phyloP scores from a whole-genome alignment of 257 asterid genomes.

The Solanum chilense region DNA sequence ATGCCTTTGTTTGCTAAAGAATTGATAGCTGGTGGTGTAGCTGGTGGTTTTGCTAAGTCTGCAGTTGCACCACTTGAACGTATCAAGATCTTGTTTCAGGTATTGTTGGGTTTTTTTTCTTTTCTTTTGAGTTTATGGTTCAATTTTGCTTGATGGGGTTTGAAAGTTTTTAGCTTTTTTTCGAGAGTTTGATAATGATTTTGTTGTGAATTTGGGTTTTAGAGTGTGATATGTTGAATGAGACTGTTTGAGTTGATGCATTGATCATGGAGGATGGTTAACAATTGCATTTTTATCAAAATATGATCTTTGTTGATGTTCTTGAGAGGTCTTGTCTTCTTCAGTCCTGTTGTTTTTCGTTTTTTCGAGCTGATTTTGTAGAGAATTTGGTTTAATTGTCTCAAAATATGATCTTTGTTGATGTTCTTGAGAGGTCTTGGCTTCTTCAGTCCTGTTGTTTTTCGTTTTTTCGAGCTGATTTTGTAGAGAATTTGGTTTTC shows the following conservation, averaged over 20 bases:
- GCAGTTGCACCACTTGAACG: slow-evolving; percentile 97
- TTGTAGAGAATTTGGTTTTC: neutral
- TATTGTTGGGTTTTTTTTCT: neutral
- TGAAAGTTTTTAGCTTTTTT: neutral
- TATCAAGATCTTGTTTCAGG: slow-evolving; percentile 92
- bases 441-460: neutral
- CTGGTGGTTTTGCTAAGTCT: slow-evolving; percentile 91
- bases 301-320: neutral
- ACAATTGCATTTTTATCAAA: neutral
- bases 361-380: neutral
- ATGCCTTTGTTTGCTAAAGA: slow-evolving; percentile 75
- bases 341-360: too few species aligned
- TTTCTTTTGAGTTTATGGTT: neutral
- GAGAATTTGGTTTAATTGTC: neutral
- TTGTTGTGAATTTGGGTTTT: neutral
- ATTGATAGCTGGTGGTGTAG: slow-evolving; percentile 84
- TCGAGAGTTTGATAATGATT: neutral
- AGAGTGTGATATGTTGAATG: neutral
- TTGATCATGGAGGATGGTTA: neutral
- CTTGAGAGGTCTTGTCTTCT: neutral
- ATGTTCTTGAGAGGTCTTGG: neutral
- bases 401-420: neutral
- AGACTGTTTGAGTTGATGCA: neutral
- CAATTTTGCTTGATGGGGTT: neutral
- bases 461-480: neutral